Evolutionary conservation across 352 stramenopile genomes (phyloP).

Genomic region (Halophytophthora polymorphica): DNA sequence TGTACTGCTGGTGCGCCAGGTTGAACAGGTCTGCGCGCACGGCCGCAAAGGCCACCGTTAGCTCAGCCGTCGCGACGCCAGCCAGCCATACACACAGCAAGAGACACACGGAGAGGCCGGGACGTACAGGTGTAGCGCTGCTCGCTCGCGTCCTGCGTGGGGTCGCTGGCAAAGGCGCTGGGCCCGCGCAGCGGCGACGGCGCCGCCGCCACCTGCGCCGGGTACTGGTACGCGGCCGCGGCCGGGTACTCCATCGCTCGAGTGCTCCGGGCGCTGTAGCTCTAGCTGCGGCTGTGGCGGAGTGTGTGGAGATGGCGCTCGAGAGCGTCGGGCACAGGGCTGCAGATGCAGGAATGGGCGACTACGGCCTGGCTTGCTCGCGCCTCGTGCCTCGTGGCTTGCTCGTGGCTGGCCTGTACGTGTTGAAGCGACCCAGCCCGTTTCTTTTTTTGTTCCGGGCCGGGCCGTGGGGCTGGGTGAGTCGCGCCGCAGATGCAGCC

Average conservation of each 20-base stretch:
- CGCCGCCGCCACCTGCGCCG: constrained; percentile 17
- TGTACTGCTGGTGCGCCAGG: constrained; percentile 82
- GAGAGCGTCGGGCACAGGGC: not conserved
- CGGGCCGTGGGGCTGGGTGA: not conserved
- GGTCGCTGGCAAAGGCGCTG: constrained; percentile 20
- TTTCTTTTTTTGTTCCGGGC: constrained; percentile 36
- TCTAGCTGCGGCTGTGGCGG: not conserved
- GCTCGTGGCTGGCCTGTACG: not conserved
- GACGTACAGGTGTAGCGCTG: constrained; percentile 66
- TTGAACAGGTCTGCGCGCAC: constrained; percentile 59
- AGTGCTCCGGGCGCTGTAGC: not conserved
- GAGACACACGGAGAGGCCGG: not conserved
- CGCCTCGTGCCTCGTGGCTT: too few species aligned
- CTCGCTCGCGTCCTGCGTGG: constrained; percentile 36
- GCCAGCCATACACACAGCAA: not conserved
- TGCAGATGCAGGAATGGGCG: not conserved
- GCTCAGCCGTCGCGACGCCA: too few species aligned
- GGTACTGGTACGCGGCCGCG: constrained; percentile 15
- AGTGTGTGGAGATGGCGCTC: not conserved
- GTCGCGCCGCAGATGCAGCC: too few species aligned
- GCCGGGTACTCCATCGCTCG: constrained; percentile 5
- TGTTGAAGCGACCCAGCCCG: constrained; percentile 29
- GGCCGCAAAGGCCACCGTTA: too few species aligned
- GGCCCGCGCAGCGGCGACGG: constrained; percentile 17
- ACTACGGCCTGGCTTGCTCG: not conserved